Percentiles rank a stretch among this genome's conserved stretches.
phyloP scores from a whole-genome alignment of 108 stramenopile genomes.

The Skeletonema marinoi region DNA sequence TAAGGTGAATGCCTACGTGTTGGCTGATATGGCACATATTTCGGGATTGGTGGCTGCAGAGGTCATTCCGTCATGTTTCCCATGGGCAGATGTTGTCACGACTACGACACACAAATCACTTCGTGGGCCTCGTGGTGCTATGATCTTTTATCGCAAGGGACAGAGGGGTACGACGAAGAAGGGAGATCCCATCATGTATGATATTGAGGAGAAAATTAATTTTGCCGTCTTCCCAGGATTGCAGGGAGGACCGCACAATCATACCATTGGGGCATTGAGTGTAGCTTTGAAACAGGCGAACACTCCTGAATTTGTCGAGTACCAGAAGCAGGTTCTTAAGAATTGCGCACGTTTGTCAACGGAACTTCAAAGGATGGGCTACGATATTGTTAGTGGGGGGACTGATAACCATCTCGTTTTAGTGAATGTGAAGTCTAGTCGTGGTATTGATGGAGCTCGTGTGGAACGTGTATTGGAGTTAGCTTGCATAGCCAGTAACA shows the following conservation, averaged over 20 bases:
- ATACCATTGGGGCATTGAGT: conserved; percentile 98
- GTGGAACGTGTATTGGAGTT: conserved; percentile 97
- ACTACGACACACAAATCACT: conserved; percentile 99
- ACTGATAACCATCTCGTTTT: conserved; percentile 99
- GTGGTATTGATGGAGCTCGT: conserved; percentile 94
- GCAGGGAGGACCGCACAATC: conserved; percentile 99
- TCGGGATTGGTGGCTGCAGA: conserved; percentile 95
- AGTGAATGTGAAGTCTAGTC: conserved; percentile 95
- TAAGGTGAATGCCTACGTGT: conserved; percentile 91
- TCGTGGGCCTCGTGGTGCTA: conserved; percentile 99
- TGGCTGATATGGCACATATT: conserved; percentile 99
- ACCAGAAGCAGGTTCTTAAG: conserved; percentile 92
- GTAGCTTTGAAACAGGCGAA: conserved; percentile 95
- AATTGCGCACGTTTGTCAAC: conserved; percentile 80
- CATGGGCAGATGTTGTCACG: conserved; percentile 98
- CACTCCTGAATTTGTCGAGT: conserved; percentile 93
- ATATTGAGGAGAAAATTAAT: conserved; percentile 96
- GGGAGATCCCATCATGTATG: conserved; percentile 95
- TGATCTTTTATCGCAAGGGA: conserved; percentile 99
- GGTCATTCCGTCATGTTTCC: conserved; percentile 97
- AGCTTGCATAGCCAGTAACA: conserved; percentile 95
- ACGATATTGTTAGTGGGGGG: conserved; percentile 96
- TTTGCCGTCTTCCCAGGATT: conserved; percentile 99
- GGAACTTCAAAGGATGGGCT: conserved; percentile 83
- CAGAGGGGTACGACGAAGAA: conserved; percentile 89